Conservation (phyloP, 2,329 filamentous ascomycete species). For the Fusarium sp. region DNA sequence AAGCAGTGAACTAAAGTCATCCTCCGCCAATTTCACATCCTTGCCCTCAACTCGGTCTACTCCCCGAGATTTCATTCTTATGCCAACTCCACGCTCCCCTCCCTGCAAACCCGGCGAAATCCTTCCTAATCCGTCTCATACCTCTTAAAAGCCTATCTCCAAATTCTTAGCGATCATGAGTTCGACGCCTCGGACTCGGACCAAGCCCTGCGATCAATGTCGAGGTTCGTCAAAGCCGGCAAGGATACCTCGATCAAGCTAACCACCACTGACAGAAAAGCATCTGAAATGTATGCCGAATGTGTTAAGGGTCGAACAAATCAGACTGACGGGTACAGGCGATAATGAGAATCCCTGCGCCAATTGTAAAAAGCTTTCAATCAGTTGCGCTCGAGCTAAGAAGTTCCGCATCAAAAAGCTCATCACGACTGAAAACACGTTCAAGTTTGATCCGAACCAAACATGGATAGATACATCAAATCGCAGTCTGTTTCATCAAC, state of each 20-base stretch:
- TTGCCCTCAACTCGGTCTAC: not conserved
- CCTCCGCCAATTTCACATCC: not conserved
- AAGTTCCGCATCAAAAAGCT: not conserved
- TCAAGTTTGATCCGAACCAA: not conserved
- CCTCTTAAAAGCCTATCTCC: not conserved
- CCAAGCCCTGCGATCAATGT: not conserved
- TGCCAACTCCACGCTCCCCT: not conserved
- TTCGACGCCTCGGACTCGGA: not conserved
- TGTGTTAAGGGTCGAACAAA: no score
- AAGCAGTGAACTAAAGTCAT: not conserved
- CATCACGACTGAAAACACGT: not conserved
- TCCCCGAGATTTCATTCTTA: not conserved
- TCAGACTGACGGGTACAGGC: rapidly evolving
- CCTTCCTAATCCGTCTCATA: not conserved
- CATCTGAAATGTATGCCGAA: not conserved
- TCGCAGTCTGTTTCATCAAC: rapidly evolving
- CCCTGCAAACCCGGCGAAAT: not conserved
- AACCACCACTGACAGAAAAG: not conserved
- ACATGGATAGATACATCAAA: not conserved
- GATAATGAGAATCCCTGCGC: not conserved
- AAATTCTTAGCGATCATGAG: not conserved
- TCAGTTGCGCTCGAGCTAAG: not conserved
- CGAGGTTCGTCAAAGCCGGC: not conserved
- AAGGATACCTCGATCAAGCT: not conserved
- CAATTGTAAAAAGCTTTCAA: not conserved